A percentile compares a stretch with the other conserved stretches of the same genome.
These are phyloP conservation scores for Chytriomyces sp. DNA, from an alignment of 192 early-diverging fungal genomes.

Conservation along the genomic window DNA sequence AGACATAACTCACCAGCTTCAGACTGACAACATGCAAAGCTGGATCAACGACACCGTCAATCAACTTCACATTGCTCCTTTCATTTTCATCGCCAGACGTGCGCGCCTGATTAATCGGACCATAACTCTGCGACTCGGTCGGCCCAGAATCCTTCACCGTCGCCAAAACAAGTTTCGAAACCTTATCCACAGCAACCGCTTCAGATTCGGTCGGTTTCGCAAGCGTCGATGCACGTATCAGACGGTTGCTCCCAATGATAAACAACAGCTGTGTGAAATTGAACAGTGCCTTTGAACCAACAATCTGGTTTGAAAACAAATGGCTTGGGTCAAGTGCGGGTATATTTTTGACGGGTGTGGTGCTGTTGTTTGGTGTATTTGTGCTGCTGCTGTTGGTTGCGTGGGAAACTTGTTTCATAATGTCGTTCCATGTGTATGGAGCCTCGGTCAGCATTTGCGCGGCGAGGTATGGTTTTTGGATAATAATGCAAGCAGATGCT, in stretches of 20 bases:
- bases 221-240: too few species aligned
- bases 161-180: constrained; percentile 8
- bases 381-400: not conserved
- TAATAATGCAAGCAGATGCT: constrained; percentile 14
- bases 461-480: not conserved
- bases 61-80: not conserved
- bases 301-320: not conserved
- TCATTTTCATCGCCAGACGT: too few species aligned
- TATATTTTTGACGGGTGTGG: too few species aligned
- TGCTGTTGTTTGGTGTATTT: not conserved
- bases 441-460: constrained; percentile 3
- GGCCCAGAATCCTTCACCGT: not conserved
- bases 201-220: not conserved
- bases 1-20: constrained; percentile 3
- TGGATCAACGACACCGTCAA: not conserved
- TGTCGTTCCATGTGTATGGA: not conserved
- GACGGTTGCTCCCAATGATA: not conserved
- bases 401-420: not conserved
- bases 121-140: not conserved
- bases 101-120: not conserved
- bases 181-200: not conserved
- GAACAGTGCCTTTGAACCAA: constrained; percentile 1
- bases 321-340: not conserved
- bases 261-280: constrained; percentile 24
- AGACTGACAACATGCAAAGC: not conserved